Conservation (phyloP, 768 basidiomycete genomes). For the Amanita polypyramis region DNA sequence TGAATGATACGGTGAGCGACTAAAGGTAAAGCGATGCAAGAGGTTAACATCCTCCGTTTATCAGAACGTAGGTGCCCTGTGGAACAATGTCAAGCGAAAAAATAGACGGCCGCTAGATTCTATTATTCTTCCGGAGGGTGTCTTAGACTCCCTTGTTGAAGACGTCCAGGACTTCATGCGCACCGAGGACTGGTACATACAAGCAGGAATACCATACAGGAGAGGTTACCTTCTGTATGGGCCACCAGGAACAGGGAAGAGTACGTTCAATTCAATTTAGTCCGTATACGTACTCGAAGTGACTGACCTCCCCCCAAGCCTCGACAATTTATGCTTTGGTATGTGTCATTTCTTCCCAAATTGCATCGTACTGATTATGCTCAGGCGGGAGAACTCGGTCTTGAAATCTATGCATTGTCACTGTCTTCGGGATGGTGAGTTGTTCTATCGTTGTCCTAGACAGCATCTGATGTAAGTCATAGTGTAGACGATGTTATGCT, state of each 20-base stretch:
- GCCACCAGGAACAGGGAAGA: slow-evolving; percentile 52
- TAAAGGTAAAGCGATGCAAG: too few species aligned
- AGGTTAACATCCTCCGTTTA: too few species aligned
- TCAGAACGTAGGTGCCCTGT: slow-evolving; percentile 25
- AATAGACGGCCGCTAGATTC: slow-evolving; percentile 38
- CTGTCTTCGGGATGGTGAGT: slow-evolving; percentile 36
- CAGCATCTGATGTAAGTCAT: too few species aligned
- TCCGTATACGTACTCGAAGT: slow-evolving; percentile 19
- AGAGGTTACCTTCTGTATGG: slow-evolving; percentile 50
- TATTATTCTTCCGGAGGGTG: slow-evolving; percentile 39
- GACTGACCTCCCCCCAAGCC: slow-evolving; percentile 23
- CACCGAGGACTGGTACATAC: slow-evolving; percentile 46
- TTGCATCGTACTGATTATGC: slow-evolving; percentile 3
- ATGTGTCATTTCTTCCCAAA: slow-evolving; percentile 5
- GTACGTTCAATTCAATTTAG: slow-evolving; percentile 21
- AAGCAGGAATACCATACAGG: slow-evolving; percentile 46
- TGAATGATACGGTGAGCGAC: slow-evolving; percentile 23
- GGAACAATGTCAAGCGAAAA: slow-evolving; percentile 38
- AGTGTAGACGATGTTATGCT: slow-evolving; percentile 43
- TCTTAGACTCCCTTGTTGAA: slow-evolving; percentile 33
- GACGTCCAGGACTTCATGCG: slow-evolving; percentile 46
- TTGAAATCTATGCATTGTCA: slow-evolving; percentile 69
- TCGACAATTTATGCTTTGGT: slow-evolving; percentile 46
- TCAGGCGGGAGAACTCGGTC: slow-evolving; percentile 51
- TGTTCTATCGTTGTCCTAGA: too few species aligned